Conservation (phyloP, 1,284 basidiomycete species). For the Ganoderma sinense region DNA sequence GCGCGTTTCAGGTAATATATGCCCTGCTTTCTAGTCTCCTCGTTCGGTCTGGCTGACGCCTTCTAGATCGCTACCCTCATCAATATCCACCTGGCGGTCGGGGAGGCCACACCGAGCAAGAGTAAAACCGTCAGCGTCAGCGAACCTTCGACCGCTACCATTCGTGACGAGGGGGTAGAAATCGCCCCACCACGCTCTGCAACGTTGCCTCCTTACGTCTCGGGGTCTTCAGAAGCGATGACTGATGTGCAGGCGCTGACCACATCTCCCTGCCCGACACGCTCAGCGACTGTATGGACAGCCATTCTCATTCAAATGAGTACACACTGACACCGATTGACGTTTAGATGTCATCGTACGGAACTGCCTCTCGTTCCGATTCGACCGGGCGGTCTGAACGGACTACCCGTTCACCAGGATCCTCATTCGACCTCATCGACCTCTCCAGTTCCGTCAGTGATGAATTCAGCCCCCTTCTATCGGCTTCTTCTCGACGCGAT, state of each 20-base stretch:
- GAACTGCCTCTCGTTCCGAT: neutral
- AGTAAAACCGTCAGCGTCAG: neutral
- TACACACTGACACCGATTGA: neutral
- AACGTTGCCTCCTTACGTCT: constrained; percentile 16
- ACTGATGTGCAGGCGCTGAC: constrained; percentile 28
- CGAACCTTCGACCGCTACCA: neutral
- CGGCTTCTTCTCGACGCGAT: neutral
- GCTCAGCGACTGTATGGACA: constrained; percentile 15
- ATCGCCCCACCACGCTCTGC: neutral
- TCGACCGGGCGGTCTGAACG: neutral
- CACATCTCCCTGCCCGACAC: constrained; percentile 13
- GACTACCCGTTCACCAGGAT: neutral
- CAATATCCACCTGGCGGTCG: constrained; percentile 55
- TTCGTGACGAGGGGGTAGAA: neutral
- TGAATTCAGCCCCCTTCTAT: neutral
- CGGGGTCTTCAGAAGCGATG: neutral
- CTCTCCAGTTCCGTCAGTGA: constrained; percentile 2
- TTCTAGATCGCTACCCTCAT: constrained; percentile 55
- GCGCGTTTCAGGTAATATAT: constrained; percentile 52
- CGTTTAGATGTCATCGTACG: neutral
- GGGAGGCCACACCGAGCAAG: constrained; percentile 13
- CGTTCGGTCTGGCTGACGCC: neutral
- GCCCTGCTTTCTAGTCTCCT: neutral
- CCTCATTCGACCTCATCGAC: constrained; percentile 16
- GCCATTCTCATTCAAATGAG: neutral